Evolutionary conservation across 257 asterid species (phyloP).

Genomic region (Petrea volubilis): DNA sequence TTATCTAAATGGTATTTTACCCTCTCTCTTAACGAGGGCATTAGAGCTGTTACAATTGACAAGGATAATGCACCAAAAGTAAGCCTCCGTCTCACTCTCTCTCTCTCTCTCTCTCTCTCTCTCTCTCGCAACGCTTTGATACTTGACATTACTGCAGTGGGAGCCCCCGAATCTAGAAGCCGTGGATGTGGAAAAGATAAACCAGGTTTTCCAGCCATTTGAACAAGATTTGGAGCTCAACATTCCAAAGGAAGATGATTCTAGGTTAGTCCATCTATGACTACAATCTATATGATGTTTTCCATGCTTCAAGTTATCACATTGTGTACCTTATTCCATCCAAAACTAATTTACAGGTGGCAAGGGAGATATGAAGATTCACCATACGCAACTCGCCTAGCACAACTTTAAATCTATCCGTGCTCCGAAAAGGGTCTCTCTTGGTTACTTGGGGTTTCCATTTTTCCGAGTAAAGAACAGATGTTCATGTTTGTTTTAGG

Average conservation of each 20-base stretch:
- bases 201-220: conserved; percentile 59
- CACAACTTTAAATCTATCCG: background rate
- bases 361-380: conserved; percentile 72
- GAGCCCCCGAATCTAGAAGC: conserved; percentile 63
- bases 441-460: no score
- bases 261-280: conserved; percentile 44
- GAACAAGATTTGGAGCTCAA: conserved; percentile 75
- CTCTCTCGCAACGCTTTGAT: background rate
- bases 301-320: background rate
- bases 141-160: conserved; percentile 53
- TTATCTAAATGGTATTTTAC: background rate
- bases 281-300: background rate
- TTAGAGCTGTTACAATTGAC: conserved; percentile 83
- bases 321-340: conserved; percentile 5
- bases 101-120: background rate
- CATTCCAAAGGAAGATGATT: conserved; percentile 61
- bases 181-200: conserved; percentile 50
- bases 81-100: conserved; percentile 24
- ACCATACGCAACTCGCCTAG: conserved; percentile 33
- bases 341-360: conserved; percentile 57
- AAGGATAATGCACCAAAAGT: conserved; percentile 87
- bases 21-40: conserved; percentile 52
- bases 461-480: no score
- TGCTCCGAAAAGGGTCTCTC: background rate
- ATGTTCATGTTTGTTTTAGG: background rate